Conservation (phyloP, 768 basidiomycete species). For the Tulasnella sp. region DNA sequence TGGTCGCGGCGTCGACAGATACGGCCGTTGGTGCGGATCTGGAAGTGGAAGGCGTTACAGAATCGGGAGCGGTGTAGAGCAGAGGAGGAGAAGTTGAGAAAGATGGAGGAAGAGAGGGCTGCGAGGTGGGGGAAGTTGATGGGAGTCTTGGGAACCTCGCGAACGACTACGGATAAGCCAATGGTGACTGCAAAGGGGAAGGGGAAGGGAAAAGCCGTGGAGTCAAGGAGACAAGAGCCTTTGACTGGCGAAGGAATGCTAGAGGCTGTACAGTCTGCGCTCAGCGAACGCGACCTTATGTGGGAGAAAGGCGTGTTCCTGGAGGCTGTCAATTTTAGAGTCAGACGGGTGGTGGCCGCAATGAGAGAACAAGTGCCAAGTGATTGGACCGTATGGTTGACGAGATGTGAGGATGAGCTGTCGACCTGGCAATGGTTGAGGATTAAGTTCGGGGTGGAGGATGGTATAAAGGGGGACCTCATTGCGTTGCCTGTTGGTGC, state of each 20-base stretch:
- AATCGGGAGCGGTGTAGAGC: background rate
- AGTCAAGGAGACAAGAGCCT: background rate
- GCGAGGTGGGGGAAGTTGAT: conserved; percentile 6
- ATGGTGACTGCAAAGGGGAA: background rate
- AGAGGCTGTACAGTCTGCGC: background rate
- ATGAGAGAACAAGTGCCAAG: background rate
- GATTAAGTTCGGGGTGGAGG: background rate
- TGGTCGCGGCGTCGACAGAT: background rate
- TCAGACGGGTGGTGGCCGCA: background rate
- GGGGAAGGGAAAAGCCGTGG: background rate
- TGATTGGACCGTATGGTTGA: conserved; percentile 4
- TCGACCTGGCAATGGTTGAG: conserved; percentile 8
- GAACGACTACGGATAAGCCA: background rate
- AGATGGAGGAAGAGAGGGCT: background rate
- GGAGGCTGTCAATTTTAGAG: background rate
- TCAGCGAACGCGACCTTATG: conserved; percentile 2
- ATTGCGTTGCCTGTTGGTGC: background rate
- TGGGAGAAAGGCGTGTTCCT: conserved; percentile 8
- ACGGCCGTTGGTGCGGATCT: background rate
- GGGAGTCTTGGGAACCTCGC: background rate
- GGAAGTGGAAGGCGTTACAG: background rate
- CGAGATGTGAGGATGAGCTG: background rate
- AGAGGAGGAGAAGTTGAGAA: background rate
- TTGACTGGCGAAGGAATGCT: conserved; percentile 8
- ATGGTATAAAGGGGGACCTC: background rate